phyloP scores from a whole-genome alignment of 176 grass and related monocot genomes.

The Musa troglodytarum region DNA sequence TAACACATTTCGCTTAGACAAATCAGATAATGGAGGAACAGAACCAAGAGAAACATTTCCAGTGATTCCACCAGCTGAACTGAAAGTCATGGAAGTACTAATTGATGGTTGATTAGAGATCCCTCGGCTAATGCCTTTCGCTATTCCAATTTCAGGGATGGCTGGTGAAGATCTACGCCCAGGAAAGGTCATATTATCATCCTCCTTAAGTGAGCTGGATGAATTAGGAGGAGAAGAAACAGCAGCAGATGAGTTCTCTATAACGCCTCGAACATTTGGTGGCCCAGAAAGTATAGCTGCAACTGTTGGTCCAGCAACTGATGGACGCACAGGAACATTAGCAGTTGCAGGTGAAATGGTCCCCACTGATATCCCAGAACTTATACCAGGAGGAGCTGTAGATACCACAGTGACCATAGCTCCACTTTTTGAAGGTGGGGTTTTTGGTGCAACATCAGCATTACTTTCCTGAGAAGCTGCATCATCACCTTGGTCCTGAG shows the following conservation, averaged over 20 bases:
- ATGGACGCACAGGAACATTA: conserved; percentile 39
- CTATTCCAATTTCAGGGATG: conserved; percentile 49
- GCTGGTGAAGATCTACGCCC: conserved; percentile 61
- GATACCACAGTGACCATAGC: conserved; percentile 33
- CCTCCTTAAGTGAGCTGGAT: conserved; percentile 60
- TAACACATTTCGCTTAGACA: conserved; percentile 16
- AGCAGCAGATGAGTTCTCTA: conserved; percentile 44
- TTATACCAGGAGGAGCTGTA: conserved; percentile 32
- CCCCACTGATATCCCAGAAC: conserved; percentile 27
- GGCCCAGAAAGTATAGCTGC: conserved; percentile 42
- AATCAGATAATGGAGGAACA: conserved; percentile 16
- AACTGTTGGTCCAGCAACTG: conserved; percentile 32
- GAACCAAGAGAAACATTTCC: conserved; percentile 20
- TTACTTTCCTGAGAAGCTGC: conserved; percentile 57
- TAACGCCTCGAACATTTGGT: conserved; percentile 38
- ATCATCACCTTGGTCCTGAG: conserved; percentile 66
- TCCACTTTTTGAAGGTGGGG: conserved; percentile 64
- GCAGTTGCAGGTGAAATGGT: conserved; percentile 32
- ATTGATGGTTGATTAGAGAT: conserved; percentile 19
- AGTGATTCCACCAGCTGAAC: conserved; percentile 7
- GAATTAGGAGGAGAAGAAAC: conserved; percentile 36
- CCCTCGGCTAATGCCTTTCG: conserved; percentile 51
- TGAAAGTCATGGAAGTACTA: not conserved
- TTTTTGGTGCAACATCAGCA: conserved; percentile 39
- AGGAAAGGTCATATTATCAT: conserved; percentile 64